phyloP scores from a whole-genome alignment of 2,329 filamentous ascomycete species.

The Acrodontium crateriforme region DNA sequence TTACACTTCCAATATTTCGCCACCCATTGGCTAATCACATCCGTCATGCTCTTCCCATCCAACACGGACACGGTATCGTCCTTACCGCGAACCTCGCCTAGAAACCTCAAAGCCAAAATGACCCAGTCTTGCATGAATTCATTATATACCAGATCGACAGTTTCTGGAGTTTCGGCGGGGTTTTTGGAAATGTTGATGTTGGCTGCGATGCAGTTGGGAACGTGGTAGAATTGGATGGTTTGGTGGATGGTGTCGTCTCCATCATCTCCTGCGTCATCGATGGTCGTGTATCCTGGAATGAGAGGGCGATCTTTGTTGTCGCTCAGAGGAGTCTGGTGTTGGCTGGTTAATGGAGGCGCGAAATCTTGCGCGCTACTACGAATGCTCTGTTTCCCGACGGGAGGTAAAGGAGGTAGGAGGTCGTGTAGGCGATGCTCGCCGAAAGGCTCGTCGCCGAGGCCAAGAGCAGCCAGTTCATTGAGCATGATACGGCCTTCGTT shows the following conservation, averaged over 20 bases:
- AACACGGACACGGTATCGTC: conserved; percentile 40
- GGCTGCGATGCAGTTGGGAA: conserved; percentile 74
- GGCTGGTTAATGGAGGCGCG: not conserved
- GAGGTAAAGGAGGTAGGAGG: conserved; percentile 4
- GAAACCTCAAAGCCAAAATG: conserved; percentile 54
- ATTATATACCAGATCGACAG: conserved; percentile 77
- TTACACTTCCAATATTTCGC: conserved; percentile 37
- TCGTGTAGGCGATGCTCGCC: conserved; percentile 1
- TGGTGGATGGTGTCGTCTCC: conserved; percentile 85
- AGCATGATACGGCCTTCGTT: conserved; percentile 39
- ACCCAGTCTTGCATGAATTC: conserved; percentile 83
- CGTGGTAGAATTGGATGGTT: conserved; percentile 56
- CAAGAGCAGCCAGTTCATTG: conserved; percentile 12
- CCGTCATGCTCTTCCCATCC: conserved; percentile 40
- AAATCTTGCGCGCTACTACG: not conserved
- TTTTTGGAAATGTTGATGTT: conserved; percentile 45
- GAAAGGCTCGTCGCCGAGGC: conserved; percentile 3
- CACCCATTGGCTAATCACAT: conserved; percentile 47
- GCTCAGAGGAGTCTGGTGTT: conserved; percentile 5
- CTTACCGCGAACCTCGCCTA: conserved; percentile 36
- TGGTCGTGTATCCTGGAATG: conserved; percentile 70
- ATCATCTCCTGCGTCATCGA: conserved; percentile 66
- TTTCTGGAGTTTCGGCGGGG: conserved; percentile 40
- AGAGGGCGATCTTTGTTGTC: conserved; percentile 9
- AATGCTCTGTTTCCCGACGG: conserved; percentile 1